Base-by-base conservation (phyloP, 495 filamentous ascomycete species). In the Recurvomyces mirabilis region DNA sequence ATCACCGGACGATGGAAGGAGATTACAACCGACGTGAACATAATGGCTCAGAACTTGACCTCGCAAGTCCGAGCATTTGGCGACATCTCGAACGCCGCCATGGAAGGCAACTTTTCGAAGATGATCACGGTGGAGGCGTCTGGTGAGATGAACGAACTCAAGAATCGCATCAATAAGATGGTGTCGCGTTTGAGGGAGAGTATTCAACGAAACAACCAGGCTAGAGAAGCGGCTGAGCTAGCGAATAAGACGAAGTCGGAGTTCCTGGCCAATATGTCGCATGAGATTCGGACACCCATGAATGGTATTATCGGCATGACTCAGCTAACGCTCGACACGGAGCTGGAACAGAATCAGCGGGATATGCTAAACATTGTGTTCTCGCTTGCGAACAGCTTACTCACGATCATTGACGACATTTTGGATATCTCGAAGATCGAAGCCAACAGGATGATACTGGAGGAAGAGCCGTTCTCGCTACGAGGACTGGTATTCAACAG, bases 331-430 rank as follows among this genome's bases (percentile, higher is more conserved):
- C 68, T 99, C 38, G 91, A 99, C 56, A 95, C 89, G 21, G 88
- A 95, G 56, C 68, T 99, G 30, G 94, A 87, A 28, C 81, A 84
- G 43, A 91, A 94, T 51, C 93, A 95, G 46, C 80, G 91, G 45
- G 91, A 99, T 65, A 96, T 96, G 91, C 65, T 99, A 64, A 96
- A 94, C 54, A 95, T 95, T 55, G 91, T 99, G 49, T 91, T 96
- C 63, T 93, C 94, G 52, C 73, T 99, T 36, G 91, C 88, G 34
- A 94, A 95, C 65, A 95, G 93, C 68, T 67, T 99, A 50, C 65
- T 99, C 58, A 99, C 93, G 15, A 96, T 99, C 54, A 96, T 99
- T 59, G 91, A 99, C 60, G 91, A 99, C 62, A 96, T 99, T 55
- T 72, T 99, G 49, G 91, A 99, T 74, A 84, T 99, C 49, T 94